Base-by-base conservation (phyloP, 352 stramenopile genomes). In the Pythium coloratum region DNA sequence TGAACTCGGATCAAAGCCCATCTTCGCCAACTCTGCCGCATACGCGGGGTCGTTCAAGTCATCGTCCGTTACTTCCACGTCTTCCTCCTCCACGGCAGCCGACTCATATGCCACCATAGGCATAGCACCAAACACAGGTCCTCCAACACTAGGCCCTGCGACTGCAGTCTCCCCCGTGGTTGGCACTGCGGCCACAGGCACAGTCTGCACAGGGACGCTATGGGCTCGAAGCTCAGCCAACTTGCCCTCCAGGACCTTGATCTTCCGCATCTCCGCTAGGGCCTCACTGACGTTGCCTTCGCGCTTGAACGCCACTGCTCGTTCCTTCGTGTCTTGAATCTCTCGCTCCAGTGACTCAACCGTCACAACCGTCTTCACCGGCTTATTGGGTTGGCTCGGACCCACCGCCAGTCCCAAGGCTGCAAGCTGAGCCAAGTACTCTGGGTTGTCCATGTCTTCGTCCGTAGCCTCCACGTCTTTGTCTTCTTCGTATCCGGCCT, bases 391-490 rank as follows among this genome's bases (percentile, higher is more conserved):
- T 49, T 28, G 2, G 24, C 28, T 33, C 12, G 9, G 50, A 6
- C 38, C 24, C 2, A 69, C 60, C 8, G 65, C 66, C 36, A 88
- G 65, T 10, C 84, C 81, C 57, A 92, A 73, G 16, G 60, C 63
- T 16, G 73, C 75, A 13, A 94, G 63, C 63, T 92, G 80, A 18
- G 84, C 73, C 32, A 91, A 66, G 67, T 81, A 91, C 34, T 85
- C 81, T 2, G 86, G 86, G 47, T 94, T 73, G 32, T 81, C 53
- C 82, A 94, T 89, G 47, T 94, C 86, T 42, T 90, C 82, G 18
- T 92, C 86, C 18, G 86, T 92, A 36, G 92, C 82, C 62, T 92
- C 76, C 13, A 91, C 69, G n/a, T 74, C 69, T 26, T 79, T 64
- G 20, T 72, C 33, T 13, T 81, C 72, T 33, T 71, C 47, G 12